phyloP scores from a whole-genome alignment of 129 eudicot genomes.

The Pulicaria dysenterica region DNA sequence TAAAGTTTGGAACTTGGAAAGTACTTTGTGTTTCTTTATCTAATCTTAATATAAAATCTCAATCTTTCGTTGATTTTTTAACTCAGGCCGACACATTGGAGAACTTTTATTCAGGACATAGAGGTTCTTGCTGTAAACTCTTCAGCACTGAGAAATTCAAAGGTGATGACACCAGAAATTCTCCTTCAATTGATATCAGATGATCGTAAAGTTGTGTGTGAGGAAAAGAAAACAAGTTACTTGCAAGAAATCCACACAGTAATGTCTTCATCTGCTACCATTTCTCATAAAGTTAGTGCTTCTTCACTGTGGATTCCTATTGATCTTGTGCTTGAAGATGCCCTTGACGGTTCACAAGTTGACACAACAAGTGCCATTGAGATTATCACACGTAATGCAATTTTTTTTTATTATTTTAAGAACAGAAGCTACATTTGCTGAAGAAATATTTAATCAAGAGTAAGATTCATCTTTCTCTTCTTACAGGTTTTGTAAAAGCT shows the following conservation, averaged over 20 bases:
- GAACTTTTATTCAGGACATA: constrained; percentile 54
- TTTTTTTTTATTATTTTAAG: background rate
- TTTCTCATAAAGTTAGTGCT: constrained; percentile 62
- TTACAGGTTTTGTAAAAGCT: constrained; percentile 75
- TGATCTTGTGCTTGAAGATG: constrained; percentile 88
- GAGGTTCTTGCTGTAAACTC: constrained; percentile 70
- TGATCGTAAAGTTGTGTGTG: constrained; percentile 36
- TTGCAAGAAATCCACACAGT: constrained; percentile 46
- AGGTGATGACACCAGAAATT: constrained; percentile 52
- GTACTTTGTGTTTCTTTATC: background rate
- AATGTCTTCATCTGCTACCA: constrained; percentile 53
- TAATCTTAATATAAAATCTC: background rate
- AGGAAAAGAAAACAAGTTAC: constrained; percentile 43
- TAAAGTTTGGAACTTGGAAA: no score
- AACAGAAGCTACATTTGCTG: background rate
- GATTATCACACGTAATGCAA: constrained; percentile 61
- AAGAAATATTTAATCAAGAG: constrained; percentile 3
- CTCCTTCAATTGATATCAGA: constrained; percentile 55
- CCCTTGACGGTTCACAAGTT: constrained; percentile 88
- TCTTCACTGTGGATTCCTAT: constrained; percentile 93
- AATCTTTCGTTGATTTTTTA: constrained; percentile 17
- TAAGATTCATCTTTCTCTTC: constrained; percentile 1
- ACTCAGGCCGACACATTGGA: constrained; percentile 79
- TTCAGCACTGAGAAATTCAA: constrained; percentile 62
- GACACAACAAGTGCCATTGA: constrained; percentile 85